Conservation (phyloP, 2,329 filamentous ascomycete species). For the Curvularia hawaiiensis region DNA sequence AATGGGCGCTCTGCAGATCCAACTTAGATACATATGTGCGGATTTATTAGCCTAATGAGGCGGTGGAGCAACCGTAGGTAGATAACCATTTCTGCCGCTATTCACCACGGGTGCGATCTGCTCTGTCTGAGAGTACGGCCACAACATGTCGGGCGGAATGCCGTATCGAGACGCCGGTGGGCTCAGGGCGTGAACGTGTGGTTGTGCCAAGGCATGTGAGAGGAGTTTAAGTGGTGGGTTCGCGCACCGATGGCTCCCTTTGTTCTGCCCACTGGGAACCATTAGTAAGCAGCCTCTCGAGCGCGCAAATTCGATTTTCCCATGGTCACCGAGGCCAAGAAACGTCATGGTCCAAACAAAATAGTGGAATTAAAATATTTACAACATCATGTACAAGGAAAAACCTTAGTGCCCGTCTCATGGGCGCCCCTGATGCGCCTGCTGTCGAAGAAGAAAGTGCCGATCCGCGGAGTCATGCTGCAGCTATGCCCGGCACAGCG, state of each 20-base stretch:
- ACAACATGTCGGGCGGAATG: slow-evolving; percentile 21
- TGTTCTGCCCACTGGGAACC: not conserved
- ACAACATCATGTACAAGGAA: slow-evolving; percentile 4
- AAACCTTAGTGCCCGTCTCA: not conserved
- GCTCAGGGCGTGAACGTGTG: not conserved
- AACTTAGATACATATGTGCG: slow-evolving; percentile 11
- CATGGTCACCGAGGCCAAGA: not conserved
- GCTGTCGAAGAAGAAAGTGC: not conserved
- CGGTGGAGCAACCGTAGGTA: slow-evolving; percentile 14
- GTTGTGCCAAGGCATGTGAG: slow-evolving; percentile 1
- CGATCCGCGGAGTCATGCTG: slow-evolving; percentile 10
- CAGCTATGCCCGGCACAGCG: slow-evolving; percentile 3
- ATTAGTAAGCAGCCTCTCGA: slow-evolving; percentile 15
- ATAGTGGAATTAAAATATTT: slow-evolving; percentile 16
- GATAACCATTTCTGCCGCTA: slow-evolving; percentile 16
- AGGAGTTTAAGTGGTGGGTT: not conserved
- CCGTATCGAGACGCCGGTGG: slow-evolving; percentile 18
- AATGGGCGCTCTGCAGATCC: slow-evolving; percentile 5
- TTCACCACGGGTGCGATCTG: slow-evolving; percentile 13
- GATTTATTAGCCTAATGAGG: slow-evolving; percentile 44
- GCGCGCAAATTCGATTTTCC: slow-evolving; percentile 10
- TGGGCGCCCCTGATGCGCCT: not conserved
- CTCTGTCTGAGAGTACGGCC: slow-evolving; percentile 20
- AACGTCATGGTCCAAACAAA: slow-evolving; percentile 4
- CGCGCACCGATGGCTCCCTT: not conserved